These are phyloP conservation scores for Pistacia atlantica DNA, from an alignment of 345 rosid species.

Conservation along the genomic window DNA sequence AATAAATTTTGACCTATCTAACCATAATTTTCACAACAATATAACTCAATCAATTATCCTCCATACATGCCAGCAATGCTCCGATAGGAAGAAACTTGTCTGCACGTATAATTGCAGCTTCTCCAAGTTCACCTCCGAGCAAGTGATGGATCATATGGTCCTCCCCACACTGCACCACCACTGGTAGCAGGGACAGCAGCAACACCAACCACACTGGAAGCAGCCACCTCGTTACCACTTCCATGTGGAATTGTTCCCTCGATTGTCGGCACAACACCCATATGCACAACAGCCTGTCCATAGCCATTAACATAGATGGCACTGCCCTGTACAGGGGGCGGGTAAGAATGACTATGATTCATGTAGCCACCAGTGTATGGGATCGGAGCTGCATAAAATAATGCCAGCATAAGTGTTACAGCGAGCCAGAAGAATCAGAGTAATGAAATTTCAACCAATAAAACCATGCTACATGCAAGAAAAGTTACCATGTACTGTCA, in stretches of 20 bases:
- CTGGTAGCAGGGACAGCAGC: conserved; percentile 18
- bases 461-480: conserved; percentile 2
- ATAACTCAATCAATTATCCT: neutral
- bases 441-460: neutral
- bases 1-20: neutral
- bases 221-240: conserved; percentile 23
- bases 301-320: conserved; percentile 33
- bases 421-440: neutral
- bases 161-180: conserved; percentile 27
- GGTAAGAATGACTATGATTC: conserved; percentile 30
- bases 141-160: conserved; percentile 34
- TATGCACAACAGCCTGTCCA: conserved; percentile 26
- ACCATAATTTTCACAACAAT: conserved; percentile 5
- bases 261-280: conserved; percentile 21
- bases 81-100: neutral
- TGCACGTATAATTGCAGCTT: neutral
- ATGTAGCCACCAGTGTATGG: conserved; percentile 26
- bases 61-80: neutral
- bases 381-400: conserved; percentile 31
- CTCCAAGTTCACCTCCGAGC: conserved; percentile 18
- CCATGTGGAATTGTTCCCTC: conserved; percentile 30
- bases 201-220: conserved; percentile 9
- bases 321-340: conserved; percentile 22
- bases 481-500: conserved; percentile 40
- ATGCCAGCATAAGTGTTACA: conserved; percentile 14